A percentile compares a stretch with the other conserved stretches of the same genome.
Conservation (phyloP, 2,329 filamentous ascomycete species). For the Magnaporthales sp. region DNA sequence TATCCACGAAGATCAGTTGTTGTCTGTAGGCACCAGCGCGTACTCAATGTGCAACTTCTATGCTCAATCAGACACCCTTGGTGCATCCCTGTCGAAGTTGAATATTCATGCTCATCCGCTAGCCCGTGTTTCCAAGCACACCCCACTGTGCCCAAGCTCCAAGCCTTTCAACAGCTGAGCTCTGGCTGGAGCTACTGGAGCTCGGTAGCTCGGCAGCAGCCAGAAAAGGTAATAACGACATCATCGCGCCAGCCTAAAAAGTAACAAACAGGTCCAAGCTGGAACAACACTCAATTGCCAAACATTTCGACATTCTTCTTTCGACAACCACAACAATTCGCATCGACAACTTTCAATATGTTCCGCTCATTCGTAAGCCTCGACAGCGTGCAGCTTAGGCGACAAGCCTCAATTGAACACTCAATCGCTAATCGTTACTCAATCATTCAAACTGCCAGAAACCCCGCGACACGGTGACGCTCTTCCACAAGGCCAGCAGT, state of each 20-base stretch:
- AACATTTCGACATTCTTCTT: background rate
- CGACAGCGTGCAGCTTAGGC: background rate
- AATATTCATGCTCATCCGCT: background rate
- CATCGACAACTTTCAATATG: slow-evolving; percentile 24
- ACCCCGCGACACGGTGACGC: slow-evolving; percentile 81
- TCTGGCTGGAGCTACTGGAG: background rate
- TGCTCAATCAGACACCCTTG: too few relatives aligned
- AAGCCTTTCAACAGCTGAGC: slow-evolving; percentile 1
- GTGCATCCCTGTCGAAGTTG: background rate
- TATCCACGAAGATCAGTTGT: background rate
- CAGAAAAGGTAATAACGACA: slow-evolving; percentile 5
- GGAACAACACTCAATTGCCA: background rate
- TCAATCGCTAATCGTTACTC: slow-evolving; percentile 3
- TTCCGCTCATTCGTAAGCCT: slow-evolving; percentile 34
- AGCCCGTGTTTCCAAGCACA: background rate
- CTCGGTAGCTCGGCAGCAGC: background rate
- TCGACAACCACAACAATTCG: background rate
- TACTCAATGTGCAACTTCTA: background rate
- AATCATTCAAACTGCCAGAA: slow-evolving; percentile 46
- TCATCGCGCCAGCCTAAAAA: slow-evolving; percentile 3
- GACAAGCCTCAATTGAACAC: background rate
- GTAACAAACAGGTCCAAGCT: background rate
- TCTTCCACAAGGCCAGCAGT: slow-evolving; percentile 81
- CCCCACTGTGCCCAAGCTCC: slow-evolving; percentile 4
- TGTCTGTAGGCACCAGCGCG: background rate